These are phyloP conservation scores for Zelonia costaricensis DNA, from an alignment of 208 protist genomes.

Conservation along the genomic window DNA sequence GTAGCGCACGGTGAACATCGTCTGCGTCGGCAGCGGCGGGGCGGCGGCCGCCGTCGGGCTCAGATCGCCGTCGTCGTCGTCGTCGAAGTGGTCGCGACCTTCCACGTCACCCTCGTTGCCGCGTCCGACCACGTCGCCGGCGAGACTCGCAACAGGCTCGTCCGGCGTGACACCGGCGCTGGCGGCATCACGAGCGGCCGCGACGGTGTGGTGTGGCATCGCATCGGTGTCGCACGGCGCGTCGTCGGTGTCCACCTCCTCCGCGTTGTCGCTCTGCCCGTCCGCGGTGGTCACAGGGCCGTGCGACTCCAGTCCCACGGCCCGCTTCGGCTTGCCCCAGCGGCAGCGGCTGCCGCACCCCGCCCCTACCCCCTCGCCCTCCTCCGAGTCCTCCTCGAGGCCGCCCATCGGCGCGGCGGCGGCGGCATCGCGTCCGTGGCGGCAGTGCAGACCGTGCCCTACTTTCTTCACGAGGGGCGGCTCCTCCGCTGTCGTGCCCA, in stretches of 20 bases:
- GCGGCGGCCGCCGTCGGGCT: conserved; percentile 2
- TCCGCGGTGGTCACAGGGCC: too few relatives aligned
- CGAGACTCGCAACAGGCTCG: neutral
- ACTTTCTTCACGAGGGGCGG: too few relatives aligned
- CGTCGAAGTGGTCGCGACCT: neutral
- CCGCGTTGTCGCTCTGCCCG: neutral
- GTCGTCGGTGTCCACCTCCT: conserved; percentile 1
- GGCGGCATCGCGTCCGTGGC: too few relatives aligned
- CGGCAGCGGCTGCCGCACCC: too few relatives aligned
- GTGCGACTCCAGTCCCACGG: too few relatives aligned
- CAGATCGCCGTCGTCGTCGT: conserved; percentile 17
- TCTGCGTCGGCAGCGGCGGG: conserved; percentile 22
- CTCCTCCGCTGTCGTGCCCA: too few relatives aligned
- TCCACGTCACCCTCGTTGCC: neutral
- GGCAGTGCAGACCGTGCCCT: too few relatives aligned
- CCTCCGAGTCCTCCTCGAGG: neutral
- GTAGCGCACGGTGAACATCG: conserved; percentile 37
- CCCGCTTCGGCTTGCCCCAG: too few relatives aligned
- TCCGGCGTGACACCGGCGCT: neutral
- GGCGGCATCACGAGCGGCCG: neutral
- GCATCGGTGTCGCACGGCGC: neutral
- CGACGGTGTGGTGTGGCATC: too few relatives aligned
- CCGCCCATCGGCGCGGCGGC: neutral
- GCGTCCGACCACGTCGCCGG: too few relatives aligned
- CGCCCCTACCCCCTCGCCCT: neutral